Evolutionary conservation across 352 stramenopile species (phyloP), one percentile per base, ranked within the genome.

Genomic region (Globisporangium yorkense): DNA sequence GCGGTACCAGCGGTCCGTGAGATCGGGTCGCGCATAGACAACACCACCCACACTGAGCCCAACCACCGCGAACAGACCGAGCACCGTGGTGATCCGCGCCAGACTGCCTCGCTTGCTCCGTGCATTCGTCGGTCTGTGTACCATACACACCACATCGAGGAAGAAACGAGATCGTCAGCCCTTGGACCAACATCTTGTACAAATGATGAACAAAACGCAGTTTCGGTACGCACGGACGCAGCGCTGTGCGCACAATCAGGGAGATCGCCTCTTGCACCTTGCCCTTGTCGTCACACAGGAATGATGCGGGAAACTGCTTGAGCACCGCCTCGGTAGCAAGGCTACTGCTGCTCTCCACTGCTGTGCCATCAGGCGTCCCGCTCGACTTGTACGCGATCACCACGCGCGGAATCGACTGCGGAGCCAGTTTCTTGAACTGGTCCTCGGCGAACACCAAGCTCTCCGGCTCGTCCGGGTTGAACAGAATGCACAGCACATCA

Each of bases 401-500:
- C 24, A 92, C 66, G 54, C 71, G 79, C 35, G 79, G 79, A 35
- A 92, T 83, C 24, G 67, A 60, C 9, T 61, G 57, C 20, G 79
- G 72, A 15, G 37, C 12, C 16, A 89, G 52, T 57, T 80, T 80
- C 59, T 76, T 78, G 57, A 75, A 70, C 62, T 80, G 53, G 33
- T 84, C 75, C 54, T 88, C 74, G 10, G 74, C 77, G 33, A 70
- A 58, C 12, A 66, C 51, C 52, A 75, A 70, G 55, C 75, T 86
- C 47, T 65, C 55, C 5, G 71, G 52, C 29, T 88, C 69, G 0
- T 75, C 56, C 31, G 83, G 83, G 55, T 92, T 80, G 56, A 84
- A 72, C 37, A 92, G 51, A 27, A 90, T 67, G 40, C 85, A 83
- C 44, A 92, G 46, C 54, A 89, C 80, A 62, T 92, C 83, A 1